Percentiles rank a stretch among this genome's conserved stretches.
Evolutionary conservation across 768 basidiomycete genomes (phyloP).

Genomic region (Tricholoma matsutake): DNA sequence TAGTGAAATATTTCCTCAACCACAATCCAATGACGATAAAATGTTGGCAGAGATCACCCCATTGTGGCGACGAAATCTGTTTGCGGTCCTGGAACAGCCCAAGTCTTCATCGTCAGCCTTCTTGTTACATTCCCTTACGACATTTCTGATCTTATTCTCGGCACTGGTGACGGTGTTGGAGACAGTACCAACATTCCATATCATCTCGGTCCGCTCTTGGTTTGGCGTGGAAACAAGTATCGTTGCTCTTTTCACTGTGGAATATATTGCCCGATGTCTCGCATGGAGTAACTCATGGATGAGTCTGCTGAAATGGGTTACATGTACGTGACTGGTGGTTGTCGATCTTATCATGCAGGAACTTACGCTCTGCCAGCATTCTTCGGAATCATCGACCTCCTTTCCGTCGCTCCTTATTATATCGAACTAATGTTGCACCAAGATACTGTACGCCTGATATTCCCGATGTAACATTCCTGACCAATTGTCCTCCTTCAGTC

Average conservation of each 20-base stretch:
- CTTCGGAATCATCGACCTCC: conserved; percentile 40
- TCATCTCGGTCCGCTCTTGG: conserved; percentile 3
- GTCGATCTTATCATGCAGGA: conserved; percentile 10
- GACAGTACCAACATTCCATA: conserved; percentile 75
- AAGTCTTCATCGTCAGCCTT: conserved; percentile 76
- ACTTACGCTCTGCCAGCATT: conserved; percentile 32
- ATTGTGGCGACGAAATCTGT: conserved; percentile 62
- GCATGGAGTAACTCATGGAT: conserved; percentile 75
- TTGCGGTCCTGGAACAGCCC: conserved; percentile 76
- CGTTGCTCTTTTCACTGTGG: conserved; percentile 68
- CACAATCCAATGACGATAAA: conserved; percentile 34
- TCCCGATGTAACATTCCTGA: conserved; percentile 51
- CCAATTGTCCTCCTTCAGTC: conserved; percentile 42
- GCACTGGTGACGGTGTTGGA: conserved; percentile 62
- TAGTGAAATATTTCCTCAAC: conserved; percentile 37
- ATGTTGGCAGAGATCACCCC: conserved; percentile 36
- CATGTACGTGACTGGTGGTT: conserved; percentile 46
- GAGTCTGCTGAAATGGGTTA: conserved; percentile 58
- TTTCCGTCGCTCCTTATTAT: conserved; percentile 87
- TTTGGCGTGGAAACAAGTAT: conserved; percentile 4
- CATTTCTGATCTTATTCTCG: conserved; percentile 2
- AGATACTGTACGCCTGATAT: conserved; percentile 37
- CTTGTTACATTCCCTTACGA: conserved; percentile 53
- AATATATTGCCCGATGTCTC: conserved; percentile 68
- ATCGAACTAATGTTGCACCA: conserved; percentile 80